Conservation (phyloP, 768 basidiomycete species). For the Pluteus cervinus region DNA sequence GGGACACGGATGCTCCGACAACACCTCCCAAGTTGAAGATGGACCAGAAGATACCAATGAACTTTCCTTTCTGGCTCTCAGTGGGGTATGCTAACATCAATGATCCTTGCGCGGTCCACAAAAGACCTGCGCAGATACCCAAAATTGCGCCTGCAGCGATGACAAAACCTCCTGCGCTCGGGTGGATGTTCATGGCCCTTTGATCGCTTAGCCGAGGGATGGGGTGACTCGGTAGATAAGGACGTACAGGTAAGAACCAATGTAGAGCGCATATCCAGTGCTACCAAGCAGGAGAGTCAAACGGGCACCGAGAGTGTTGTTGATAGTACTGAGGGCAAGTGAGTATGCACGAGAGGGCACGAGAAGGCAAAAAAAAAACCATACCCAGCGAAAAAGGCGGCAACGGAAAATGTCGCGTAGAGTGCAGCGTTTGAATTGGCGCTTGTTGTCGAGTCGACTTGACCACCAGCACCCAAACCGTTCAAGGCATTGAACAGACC, state of each 20-base stretch:
- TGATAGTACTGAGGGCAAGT: slow-evolving; percentile 27
- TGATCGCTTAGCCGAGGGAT: slow-evolving; percentile 3
- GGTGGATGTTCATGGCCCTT: slow-evolving; percentile 69
- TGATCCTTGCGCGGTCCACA: slow-evolving; percentile 85
- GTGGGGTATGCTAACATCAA: slow-evolving; percentile 83
- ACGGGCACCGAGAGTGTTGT: slow-evolving; percentile 72
- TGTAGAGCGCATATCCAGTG: slow-evolving; percentile 69
- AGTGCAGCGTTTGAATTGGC: slow-evolving; percentile 53
- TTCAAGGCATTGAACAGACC: slow-evolving; percentile 61
- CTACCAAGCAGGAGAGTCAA: slow-evolving; percentile 73
- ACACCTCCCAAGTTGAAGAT: slow-evolving; percentile 83
- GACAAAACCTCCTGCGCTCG: slow-evolving; percentile 53
- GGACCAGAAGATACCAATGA: slow-evolving; percentile 77
- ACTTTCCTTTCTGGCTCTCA: slow-evolving; percentile 70
- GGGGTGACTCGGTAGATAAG: background rate
- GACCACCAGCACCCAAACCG: slow-evolving; percentile 59
- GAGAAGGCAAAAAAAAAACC: slow-evolving; percentile 10
- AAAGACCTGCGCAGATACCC: slow-evolving; percentile 62
- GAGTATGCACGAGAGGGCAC: background rate
- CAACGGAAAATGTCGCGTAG: slow-evolving; percentile 55
- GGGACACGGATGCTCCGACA: slow-evolving; percentile 69
- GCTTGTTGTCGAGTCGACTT: slow-evolving; percentile 44
- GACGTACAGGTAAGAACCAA: slow-evolving; percentile 64
- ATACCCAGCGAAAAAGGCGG: slow-evolving; percentile 70
- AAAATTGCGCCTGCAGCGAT: slow-evolving; percentile 68